Evolutionary conservation across 2,329 filamentous ascomycete species (phyloP), one percentile per base, ranked within the genome.

Genomic region (Cadophora malorum): DNA sequence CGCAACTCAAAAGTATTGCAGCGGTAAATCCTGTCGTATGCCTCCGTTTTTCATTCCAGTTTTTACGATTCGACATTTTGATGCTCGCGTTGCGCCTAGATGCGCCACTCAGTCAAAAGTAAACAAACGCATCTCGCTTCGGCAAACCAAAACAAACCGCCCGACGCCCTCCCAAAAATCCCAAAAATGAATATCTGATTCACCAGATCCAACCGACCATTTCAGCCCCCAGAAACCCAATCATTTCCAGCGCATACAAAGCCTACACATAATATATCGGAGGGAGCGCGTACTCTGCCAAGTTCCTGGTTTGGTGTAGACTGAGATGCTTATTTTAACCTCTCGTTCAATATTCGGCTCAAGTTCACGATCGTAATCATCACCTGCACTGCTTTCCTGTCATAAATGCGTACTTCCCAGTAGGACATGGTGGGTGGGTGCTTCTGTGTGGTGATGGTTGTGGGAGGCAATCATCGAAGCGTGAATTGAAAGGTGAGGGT

Each of bases 221-320:
- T 28, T 4, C 28, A 35, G 19, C 53, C 28, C 19, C 25, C 41
- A 45, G 41, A 45, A 19, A 33, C 28, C 35, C 28, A 45, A 19
- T 16, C 41, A 45, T 56, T 56, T 56, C 28, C 53, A 33, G 41
- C 31, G 31, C 33, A 63, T 59, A 58, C 58, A 25, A 19, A 59
- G 61, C 31, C 50, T 63, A 25, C 61, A 63, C 33, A 58, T 67
- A 78, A 58, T 67, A 78, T 5, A 77, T 80, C 14, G 79, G 78
- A 25, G 76, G 75, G 3, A 79, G 38, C 23, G 41, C 41, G 41
- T 45, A 45, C 41, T 45, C 41, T 45, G 41, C 12, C 41, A 19
- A 45, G 41, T 19, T 28, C 41, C 35, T 38, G 7, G 35, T 38
- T 9, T 45, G 41, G 4, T 16, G 2, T 19, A 12, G 41, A 45